A percentile compares a stretch with the other conserved stretches of the same genome.
Conservation (phyloP, 2,329 filamentous ascomycete species). For the Colletotrichum liriopes region DNA sequence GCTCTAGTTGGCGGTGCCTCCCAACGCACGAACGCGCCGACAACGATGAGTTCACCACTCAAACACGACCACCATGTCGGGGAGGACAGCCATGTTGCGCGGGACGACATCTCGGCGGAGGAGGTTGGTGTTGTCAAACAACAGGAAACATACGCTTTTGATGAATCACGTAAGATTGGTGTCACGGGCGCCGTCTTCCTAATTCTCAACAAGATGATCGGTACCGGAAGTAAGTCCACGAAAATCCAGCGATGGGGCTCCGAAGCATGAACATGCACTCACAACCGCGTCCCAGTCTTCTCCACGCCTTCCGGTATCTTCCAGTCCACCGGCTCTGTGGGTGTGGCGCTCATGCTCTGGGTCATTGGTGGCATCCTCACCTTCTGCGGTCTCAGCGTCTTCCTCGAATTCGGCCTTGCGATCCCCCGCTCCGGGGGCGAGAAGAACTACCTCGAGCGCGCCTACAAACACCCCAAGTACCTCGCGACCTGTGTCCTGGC, state of each 20-base stretch:
- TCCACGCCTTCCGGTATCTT: constrained; percentile 70
- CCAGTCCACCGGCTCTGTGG: constrained; percentile 67
- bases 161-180: constrained; percentile 65
- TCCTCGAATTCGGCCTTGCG: constrained; percentile 74
- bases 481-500: constrained; percentile 73
- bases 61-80: constrained; percentile 30
- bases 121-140: constrained; percentile 29
- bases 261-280: constrained; percentile 13
- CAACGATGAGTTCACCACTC: constrained; percentile 24
- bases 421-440: constrained; percentile 76
- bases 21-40: neutral
- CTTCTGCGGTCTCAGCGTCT: constrained; percentile 73
- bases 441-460: constrained; percentile 78
- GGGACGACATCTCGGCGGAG: neutral
- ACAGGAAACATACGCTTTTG: constrained; percentile 54
- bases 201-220: constrained; percentile 73
- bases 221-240: constrained; percentile 66
- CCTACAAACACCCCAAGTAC: constrained; percentile 72
- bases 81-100: constrained; percentile 12
- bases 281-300: constrained; percentile 58
- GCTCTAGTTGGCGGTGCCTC: neutral
- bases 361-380: constrained; percentile 63
- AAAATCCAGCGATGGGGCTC: neutral
- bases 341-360: constrained; percentile 57
- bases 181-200: constrained; percentile 68